Evolutionary conservation across 257 asterid genomes (phyloP), one percentile per base, ranked within the genome.

Genomic region (Vinca minor): DNA sequence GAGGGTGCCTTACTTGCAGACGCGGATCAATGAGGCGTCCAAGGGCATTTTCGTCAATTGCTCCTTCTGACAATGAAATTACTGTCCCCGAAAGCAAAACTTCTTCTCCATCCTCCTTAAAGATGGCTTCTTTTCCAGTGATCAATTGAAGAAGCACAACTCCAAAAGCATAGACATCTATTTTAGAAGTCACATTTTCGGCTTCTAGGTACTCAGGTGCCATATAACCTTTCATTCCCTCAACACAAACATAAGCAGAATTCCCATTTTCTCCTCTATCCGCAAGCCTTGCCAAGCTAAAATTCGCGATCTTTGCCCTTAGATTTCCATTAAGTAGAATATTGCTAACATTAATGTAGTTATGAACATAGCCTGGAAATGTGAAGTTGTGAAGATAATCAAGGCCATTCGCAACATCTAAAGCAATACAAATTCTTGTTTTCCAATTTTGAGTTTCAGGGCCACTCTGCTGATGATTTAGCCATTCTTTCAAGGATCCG

Each of bases 351-450:
- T 70, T 84, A 25, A 88, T 82, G 66, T 78, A 74, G 67, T 76
- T 82, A 62, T 88, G 96, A 9, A 86, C 95, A 57, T 79, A 66
- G 38, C 84, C 84, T 47, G 94, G 96, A 67, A 65, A 55, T 15
- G 89, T 73, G 71, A 80, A 84, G 83, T 73, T 86, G 76, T 86
- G 92, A 61, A 88, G 90, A 64, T 84, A 88, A 21, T 85, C 78
- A 18, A 88, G 90, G 4, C 88, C 90, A 58, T 78, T 77, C 4
- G 95, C 92, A n/a, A 88, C 71, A 31, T 88, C 96, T 36, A 86
- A 57, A 35, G 95, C 92, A 46, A 86, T 81, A 23, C 52, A 69
- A 65, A 88, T 70, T n/a, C 87, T 73, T 46, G 36, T 65, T 48
- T 67, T 74, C 96, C 95, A 88, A 53, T 81, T 82, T 26, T 71